Percentiles rank a stretch among this genome's conserved stretches.
These are phyloP conservation scores for Ganoderma boninense DNA, from an alignment of 1,284 basidiomycete genomes.

Conservation along the genomic window DNA sequence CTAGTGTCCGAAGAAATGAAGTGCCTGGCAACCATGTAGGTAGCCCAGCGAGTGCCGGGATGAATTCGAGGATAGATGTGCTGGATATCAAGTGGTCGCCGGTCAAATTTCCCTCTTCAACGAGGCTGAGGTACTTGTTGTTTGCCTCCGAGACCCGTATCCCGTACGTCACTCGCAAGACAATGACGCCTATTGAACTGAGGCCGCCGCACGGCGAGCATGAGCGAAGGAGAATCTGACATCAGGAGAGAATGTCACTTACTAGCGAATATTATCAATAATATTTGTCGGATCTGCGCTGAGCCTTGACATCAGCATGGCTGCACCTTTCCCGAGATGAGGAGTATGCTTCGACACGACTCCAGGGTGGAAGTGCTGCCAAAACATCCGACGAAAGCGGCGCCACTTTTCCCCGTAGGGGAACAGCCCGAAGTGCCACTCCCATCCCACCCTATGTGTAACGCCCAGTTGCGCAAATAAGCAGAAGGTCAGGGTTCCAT, in stretches of 20 bases:
- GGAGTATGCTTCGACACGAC: conserved; percentile 6
- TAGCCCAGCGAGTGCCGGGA: conserved; percentile 31
- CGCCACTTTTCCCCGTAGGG: conserved; percentile 30
- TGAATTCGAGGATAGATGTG: conserved; percentile 23
- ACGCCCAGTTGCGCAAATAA: background rate
- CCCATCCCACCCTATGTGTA: conserved; percentile 27
- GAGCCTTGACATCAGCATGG: conserved; percentile 19
- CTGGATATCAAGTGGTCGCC: conserved; percentile 13
- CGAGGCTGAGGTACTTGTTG: conserved; percentile 17
- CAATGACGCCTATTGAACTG: conserved; percentile 19
- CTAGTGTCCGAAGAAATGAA: conserved; percentile 19
- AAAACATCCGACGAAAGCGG: conserved; percentile 25
- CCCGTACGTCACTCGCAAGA: conserved; percentile 26
- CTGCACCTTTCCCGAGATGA: conserved; percentile 18
- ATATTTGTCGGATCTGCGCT: background rate
- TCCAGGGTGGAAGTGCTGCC: conserved; percentile 25
- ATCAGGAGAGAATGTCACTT: background rate
- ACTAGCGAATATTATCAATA: conserved; percentile 7
- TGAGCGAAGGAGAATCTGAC: background rate
- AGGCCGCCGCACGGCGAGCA: background rate
- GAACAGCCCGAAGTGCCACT: conserved; percentile 26
- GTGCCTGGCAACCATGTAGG: conserved; percentile 38
- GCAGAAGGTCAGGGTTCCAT: background rate
- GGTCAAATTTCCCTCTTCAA: conserved; percentile 19
- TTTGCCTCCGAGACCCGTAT: background rate